phyloP scores from a whole-genome alignment of 495 filamentous ascomycete genomes.

The Pyrenula massariospora region DNA sequence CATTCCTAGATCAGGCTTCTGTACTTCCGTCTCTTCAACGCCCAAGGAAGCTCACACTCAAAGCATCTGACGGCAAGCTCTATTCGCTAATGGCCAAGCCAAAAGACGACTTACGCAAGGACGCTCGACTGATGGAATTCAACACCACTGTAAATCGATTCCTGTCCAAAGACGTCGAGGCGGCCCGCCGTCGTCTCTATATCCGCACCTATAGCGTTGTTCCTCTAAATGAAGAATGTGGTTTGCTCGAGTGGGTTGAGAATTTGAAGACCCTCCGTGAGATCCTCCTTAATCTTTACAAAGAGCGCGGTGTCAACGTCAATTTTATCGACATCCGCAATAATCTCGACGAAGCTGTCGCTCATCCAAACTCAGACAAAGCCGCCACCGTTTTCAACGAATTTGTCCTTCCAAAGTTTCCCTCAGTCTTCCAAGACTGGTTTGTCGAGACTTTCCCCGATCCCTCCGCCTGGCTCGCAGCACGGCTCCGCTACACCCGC shows the following conservation, averaged over 20 bases:
- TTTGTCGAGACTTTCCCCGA: constrained; percentile 92
- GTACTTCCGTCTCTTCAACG: constrained; percentile 88
- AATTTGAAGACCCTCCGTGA: constrained; percentile 88
- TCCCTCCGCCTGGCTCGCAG: constrained; percentile 81
- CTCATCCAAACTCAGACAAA: constrained; percentile 3
- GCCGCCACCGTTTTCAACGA: constrained; percentile 1
- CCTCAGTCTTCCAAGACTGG: constrained; percentile 81
- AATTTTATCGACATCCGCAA: constrained; percentile 48
- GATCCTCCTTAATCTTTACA: constrained; percentile 70
- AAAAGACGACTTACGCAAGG: constrained; percentile 93
- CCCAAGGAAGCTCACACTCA: constrained; percentile 78
- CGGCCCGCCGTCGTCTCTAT: constrained; percentile 72
- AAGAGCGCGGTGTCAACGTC: constrained; percentile 49
- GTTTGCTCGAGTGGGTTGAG: constrained; percentile 98
- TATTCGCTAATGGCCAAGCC: constrained; percentile 94
- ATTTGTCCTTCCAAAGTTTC: constrained; percentile 40
- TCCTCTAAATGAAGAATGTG: constrained; percentile 93
- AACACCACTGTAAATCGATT: constrained; percentile 95
- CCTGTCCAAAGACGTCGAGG: constrained; percentile 79
- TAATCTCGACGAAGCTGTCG: constrained; percentile 45
- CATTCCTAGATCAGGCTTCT: constrained; percentile 72
- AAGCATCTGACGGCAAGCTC: constrained; percentile 73
- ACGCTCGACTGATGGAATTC: constrained; percentile 98
- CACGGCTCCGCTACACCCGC: constrained; percentile 81
- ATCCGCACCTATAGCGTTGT: constrained; percentile 97